Evolutionary conservation across 495 filamentous ascomycete species (phyloP).

Genomic region (Tuber melanosporum): DNA sequence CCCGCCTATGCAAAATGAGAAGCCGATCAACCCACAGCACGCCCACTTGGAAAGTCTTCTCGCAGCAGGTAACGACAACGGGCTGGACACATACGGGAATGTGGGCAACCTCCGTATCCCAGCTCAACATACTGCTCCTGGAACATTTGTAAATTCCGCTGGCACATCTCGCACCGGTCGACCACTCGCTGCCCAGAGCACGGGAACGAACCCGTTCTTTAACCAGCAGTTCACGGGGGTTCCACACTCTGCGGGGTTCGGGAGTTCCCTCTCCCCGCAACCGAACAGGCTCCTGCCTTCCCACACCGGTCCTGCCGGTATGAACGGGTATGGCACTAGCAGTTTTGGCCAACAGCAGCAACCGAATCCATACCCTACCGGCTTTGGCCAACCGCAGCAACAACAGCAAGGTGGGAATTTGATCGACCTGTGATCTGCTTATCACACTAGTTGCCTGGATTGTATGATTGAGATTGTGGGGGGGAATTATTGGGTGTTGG

Average conservation of each 20-base stretch:
- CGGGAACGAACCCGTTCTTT: conserved; percentile 89
- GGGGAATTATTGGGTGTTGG: neutral
- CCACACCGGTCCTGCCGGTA: conserved; percentile 67
- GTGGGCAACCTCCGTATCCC: conserved; percentile 90
- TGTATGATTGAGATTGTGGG: neutral
- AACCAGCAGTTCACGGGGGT: conserved; percentile 72
- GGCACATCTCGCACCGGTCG: conserved; percentile 55
- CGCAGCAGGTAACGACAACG: conserved; percentile 62
- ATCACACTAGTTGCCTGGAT: neutral
- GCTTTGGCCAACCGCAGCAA: conserved; percentile 55
- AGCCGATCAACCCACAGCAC: conserved; percentile 64
- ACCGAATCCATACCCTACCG: conserved; percentile 38
- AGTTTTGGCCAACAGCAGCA: conserved; percentile 47
- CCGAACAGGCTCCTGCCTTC: conserved; percentile 57
- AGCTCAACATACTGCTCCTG: conserved; percentile 92
- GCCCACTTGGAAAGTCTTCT: conserved; percentile 87
- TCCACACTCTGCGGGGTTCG: conserved; percentile 51
- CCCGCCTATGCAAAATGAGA: conserved; percentile 45
- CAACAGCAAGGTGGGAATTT: conserved; percentile 68
- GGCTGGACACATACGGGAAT: conserved; percentile 95
- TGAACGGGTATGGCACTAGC: conserved; percentile 49
- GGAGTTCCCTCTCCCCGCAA: conserved; percentile 42
- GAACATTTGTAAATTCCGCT: conserved; percentile 92
- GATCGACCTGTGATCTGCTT: conserved; percentile 69
- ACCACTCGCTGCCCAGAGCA: conserved; percentile 58